phyloP scores from a whole-genome alignment of 805 yeast species.

The Komagataella ulmi region DNA sequence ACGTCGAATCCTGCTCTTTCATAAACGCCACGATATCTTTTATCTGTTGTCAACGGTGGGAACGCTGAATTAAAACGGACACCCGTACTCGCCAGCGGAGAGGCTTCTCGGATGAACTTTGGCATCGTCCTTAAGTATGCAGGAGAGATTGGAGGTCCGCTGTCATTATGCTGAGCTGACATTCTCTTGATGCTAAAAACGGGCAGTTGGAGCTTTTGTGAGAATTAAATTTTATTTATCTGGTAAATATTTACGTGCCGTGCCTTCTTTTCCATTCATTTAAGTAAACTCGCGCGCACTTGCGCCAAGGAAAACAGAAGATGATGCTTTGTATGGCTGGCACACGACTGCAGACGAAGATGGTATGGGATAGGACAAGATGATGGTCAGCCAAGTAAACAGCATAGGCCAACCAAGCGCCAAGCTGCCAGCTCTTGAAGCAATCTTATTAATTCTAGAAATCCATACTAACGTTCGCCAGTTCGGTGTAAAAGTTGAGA shows the following conservation, averaged over 20 bases:
- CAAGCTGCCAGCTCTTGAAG: not conserved
- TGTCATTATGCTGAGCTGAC: not conserved
- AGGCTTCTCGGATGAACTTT: conserved; percentile 13
- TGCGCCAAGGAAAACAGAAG: not conserved
- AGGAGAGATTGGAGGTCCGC: conserved; percentile 1
- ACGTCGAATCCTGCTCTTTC: conserved; percentile 78
- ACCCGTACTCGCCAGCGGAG: conserved; percentile 13
- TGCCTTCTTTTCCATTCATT: not conserved
- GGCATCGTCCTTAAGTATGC: conserved; percentile 16
- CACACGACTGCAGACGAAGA: not conserved
- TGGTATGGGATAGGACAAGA: not conserved
- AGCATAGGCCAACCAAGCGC: not conserved
- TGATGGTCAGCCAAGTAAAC: not conserved
- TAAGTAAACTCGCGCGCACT: not conserved
- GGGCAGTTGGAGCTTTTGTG: not conserved
- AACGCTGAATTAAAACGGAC: conserved; percentile 39
- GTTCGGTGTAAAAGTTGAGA: too few relatives aligned
- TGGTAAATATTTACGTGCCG: not conserved
- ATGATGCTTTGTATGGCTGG: not conserved
- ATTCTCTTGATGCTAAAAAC: not conserved
- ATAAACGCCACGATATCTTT: conserved; percentile 53
- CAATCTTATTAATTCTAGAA: not conserved
- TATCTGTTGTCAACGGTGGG: conserved; percentile 56
- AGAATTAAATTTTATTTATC: not conserved
- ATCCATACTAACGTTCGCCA: not conserved